phyloP scores from a whole-genome alignment of 805 yeast species.

The Nakazawaea anatomiae region DNA sequence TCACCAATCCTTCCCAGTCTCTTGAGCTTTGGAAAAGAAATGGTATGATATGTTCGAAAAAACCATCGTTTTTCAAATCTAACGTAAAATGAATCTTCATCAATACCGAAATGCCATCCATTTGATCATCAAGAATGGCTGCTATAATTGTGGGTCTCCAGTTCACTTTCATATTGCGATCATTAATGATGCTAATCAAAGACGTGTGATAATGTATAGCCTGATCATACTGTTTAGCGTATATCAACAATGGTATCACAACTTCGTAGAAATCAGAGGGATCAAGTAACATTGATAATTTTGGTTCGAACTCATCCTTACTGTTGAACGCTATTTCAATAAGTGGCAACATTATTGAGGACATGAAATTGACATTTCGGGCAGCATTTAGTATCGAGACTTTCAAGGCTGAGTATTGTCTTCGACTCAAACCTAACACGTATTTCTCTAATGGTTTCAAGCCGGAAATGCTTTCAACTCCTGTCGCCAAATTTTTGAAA shows the following conservation, averaged over 20 bases:
- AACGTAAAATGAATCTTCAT: conserved; percentile 4
- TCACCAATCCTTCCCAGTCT: neutral
- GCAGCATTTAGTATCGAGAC: neutral
- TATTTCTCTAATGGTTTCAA: neutral
- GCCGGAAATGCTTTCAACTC: neutral
- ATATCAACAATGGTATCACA: neutral
- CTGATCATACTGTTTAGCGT: neutral
- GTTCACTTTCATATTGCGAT: neutral
- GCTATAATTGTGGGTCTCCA: conserved; percentile 6
- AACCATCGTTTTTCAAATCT: conserved; percentile 2
- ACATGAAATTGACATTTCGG: neutral
- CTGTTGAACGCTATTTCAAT: neutral
- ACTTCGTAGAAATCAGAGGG: conserved; percentile 1
- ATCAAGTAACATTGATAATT: neutral
- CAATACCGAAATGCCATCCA: neutral
- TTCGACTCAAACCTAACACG: neutral
- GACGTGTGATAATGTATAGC: conserved; percentile 3
- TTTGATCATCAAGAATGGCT: neutral
- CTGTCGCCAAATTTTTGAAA: neutral
- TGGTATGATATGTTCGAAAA: conserved; percentile 5
- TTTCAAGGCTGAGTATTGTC: neutral
- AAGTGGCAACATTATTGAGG: neutral
- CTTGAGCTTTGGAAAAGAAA: neutral
- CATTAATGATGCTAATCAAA: neutral
- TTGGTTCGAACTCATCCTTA: neutral